Base-by-base conservation (phyloP, 768 basidiomycete species). In the Dioszegia crocea region DNA sequence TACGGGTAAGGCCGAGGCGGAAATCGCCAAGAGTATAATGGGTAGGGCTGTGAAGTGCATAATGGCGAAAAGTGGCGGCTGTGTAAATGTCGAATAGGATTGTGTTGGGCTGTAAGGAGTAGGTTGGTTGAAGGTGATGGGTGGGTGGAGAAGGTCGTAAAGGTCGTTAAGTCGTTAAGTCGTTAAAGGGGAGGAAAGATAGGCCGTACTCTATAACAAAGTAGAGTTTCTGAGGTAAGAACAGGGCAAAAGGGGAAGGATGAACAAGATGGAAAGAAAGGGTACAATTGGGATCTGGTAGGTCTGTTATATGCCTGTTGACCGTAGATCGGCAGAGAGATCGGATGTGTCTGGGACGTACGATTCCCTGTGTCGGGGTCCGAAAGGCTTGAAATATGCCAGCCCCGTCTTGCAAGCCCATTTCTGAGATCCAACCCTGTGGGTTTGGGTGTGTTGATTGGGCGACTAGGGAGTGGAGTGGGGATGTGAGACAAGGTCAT, bases 161-260 rank as follows among this genome's bases (percentile, higher is more conserved):
- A 49, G n/a, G 38, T 51, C 50, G 50, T 51, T 21, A 53, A 27
- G 51, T 53, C 51, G 51, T 53, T 39, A 53, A 36, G 51, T 53
- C 51, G 51, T 53, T 23, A 40, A 40, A 40, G 24, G 24, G 14
- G 38, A n/a, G 17, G 36, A 50, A 11, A 19, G 26, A 27, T 4
- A 27, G 45, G 45, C 6, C 45, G 45, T 33, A 33, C 33, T 33
- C 33, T 33, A 33, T 6, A 33, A 33, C 33, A 33, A 33, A 33
- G n/a, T 21, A 33, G 33, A 33, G 33, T 33, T 14, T 33, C 14
- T 33, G 33, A 33, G 14, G 33, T 6, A 33, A 14, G 33, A 6
- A 19, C 8, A 43, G 40, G n/a, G n/a, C 14, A 43, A 21, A 19
- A 10, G 9, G n/a, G n/a, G 21, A 9, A 17, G 8, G 5, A 9